Conservation (phyloP, 2,329 filamentous ascomycete species). For the Penicillium sp. region DNA sequence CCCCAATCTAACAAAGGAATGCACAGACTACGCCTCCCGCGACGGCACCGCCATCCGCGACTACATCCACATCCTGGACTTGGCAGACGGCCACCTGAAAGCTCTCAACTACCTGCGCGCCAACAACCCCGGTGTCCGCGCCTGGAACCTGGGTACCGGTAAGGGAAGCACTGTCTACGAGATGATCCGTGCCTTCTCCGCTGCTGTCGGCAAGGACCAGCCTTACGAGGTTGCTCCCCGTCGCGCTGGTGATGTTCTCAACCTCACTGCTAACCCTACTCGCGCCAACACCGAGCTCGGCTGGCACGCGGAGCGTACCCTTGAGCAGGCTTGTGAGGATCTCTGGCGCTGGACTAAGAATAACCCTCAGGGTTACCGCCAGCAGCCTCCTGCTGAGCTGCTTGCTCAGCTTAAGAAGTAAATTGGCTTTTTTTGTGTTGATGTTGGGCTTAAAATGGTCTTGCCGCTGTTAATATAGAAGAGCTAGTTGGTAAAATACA, state of each 20-base stretch:
- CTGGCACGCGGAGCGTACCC: constrained; percentile 86
- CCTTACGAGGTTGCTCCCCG: constrained; percentile 81
- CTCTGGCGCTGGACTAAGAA: constrained; percentile 97
- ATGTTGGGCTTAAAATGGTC: constrained; percentile 2
- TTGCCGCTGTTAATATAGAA: constrained; percentile 18
- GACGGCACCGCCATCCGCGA: constrained; percentile 59
- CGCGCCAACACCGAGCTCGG: constrained; percentile 82
- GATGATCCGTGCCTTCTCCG: constrained; percentile 91
- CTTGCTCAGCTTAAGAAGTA: constrained; percentile 53
- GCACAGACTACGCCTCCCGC: constrained; percentile 67
- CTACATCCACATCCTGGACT: constrained; percentile 61
- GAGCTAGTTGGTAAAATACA: constrained; percentile 26
- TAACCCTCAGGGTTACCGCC: constrained; percentile 91
- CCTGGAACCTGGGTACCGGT: constrained; percentile 95
- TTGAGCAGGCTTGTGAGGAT: constrained; percentile 91
- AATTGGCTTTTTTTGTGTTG: constrained; percentile 11
- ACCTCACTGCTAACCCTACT: constrained; percentile 87
- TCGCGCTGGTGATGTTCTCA: constrained; percentile 83
- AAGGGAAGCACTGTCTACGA: constrained; percentile 94
- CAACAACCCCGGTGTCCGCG: constrained; percentile 73
- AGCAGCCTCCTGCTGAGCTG: constrained; percentile 81
- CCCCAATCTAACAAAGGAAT: constrained; percentile 5
- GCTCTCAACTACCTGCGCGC: constrained; percentile 65
- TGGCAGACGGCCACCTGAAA: constrained; percentile 54
- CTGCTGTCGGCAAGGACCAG: constrained; percentile 78